Conservation (phyloP, 768 basidiomycete genomes). For the Baorangia bicolor region DNA sequence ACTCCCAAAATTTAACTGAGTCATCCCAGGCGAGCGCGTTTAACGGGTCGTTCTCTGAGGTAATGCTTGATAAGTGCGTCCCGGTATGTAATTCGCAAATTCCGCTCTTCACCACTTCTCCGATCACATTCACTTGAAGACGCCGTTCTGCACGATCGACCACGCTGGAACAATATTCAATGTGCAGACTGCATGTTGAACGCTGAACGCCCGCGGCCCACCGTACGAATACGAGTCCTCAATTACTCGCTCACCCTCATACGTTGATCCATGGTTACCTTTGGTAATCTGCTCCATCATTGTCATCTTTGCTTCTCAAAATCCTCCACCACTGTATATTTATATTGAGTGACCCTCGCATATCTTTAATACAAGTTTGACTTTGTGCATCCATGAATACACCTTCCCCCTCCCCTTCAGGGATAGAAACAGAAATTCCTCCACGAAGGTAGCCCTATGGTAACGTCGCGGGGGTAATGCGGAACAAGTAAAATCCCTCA, state of each 20-base stretch:
- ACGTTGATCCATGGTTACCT: neutral
- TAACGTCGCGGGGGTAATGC: neutral
- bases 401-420: neutral
- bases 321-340: neutral
- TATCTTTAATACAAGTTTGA: neutral
- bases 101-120: slow-evolving; percentile 8
- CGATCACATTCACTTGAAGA: slow-evolving; percentile 11
- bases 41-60: slow-evolving; percentile 8
- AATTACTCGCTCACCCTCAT: too few species aligned
- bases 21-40: neutral
- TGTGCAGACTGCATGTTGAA: neutral
- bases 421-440: neutral
- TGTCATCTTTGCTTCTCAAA: neutral
- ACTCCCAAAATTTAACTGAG: neutral
- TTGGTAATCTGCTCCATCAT: neutral
- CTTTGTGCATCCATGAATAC: neutral
- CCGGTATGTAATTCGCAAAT: slow-evolving; percentile 1
- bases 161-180: neutral
- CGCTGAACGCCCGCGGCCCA: neutral
- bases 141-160: slow-evolving; percentile 3
- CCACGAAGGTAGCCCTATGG: too few species aligned
- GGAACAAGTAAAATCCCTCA: neutral
- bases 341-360: neutral
- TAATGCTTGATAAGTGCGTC: neutral
- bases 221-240: neutral